Evolutionary conservation across 495 filamentous ascomycete genomes (phyloP), one percentile per base, ranked within the genome.

Genomic region (Penicillium chermesinum): DNA sequence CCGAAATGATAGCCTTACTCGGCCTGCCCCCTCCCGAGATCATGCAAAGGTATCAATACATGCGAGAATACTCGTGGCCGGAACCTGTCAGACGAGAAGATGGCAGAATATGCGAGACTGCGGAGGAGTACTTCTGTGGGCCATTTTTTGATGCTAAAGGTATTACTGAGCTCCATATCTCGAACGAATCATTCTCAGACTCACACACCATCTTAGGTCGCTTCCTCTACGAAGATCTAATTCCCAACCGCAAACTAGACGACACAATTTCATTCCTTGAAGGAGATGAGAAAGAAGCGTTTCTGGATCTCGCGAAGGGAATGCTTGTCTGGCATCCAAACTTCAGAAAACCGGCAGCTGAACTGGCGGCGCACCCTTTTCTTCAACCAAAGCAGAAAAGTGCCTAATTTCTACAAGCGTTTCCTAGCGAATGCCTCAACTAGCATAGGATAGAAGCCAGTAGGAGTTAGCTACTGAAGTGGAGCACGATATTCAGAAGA

Each of bases 1-100:
- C 69, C 8, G 66, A 72, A 51, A 70, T 79, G 40, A 65, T 75
- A 46, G 67, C 65, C 16, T 51, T 79, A 41, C 54, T 80, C 7
- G 74, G 77, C 25, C 67, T 54, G 34, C 74, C 74, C 13, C 71
- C 70, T 35, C 51, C 48, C 19, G 64, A 70, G 17, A 32, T 79
- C 25, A 52, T 77, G 56, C 55, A 60, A 63, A 71, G 55, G 57
- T 71, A 59, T 61, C 66, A 63, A 61, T 65, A 40, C 8, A 66
- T 67, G 59, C 63, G 52, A 58, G 58, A 60, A 42, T 66, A 66
- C 49, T 47, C 38, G 8, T 71, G 62, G 65, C 62, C 64, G 17
- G 7, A 61, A 50, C 54, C 62, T 53, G 49, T 71, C 37, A 46
- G 48, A 57, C 48, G 54, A 57, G 64, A 69, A 56, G 65, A 67